Evolutionary conservation across 2,329 filamentous ascomycete species (phyloP), one percentile per base, ranked within the genome.

Genomic region (Calcarisporium arbuscula): DNA sequence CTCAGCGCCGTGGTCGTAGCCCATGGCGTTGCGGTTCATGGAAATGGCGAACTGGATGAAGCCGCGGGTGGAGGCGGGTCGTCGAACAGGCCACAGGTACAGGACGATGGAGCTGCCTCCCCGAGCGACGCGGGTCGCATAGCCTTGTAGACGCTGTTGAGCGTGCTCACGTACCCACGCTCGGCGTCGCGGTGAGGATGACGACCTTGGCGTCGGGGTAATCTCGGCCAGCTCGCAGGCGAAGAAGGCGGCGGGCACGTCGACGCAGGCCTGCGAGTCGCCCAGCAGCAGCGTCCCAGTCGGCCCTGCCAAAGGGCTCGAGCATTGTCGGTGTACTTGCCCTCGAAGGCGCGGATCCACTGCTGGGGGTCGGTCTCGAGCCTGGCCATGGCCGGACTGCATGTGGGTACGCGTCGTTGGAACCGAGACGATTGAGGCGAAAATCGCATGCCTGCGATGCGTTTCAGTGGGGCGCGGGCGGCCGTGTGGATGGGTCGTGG

Each of bases 201-300:
- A 64, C 40, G 28, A 62, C 51, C 39, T 62, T 62, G 32, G 60
- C 60, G 10, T 61, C 57, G 5, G 55, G 55, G 31, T 55, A 55
- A 43, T 27, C 19, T 48, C 50, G 19, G 60, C 58, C 9, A 64
- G 48, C 32, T 64, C 58, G 34, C 50, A 38, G 31, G 53, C 55
- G 45, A 64, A 60, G 46, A 78, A 80, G 23, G 73, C 62, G 1
- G 76, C 60, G 2, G 80, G 77, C 12, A 76, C 52, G 30, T 73
- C 73, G 36, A 68, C 66, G 8, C 70, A 74, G 16, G 67, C 68
- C n/a, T 74, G 65, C 44, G 56, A 65, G 17, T 60, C 47, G 29
- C 61, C 63, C 30, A 70, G 60, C 6, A 71, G 50, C 37, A 54
- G n/a, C 53, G 49, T 72, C 67, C 56, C 65, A 70, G 41, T 68